A percentile compares a stretch with the other conserved stretches of the same genome.
Conservation (phyloP, 345 rosid genomes). For the Brassica cretica region DNA sequence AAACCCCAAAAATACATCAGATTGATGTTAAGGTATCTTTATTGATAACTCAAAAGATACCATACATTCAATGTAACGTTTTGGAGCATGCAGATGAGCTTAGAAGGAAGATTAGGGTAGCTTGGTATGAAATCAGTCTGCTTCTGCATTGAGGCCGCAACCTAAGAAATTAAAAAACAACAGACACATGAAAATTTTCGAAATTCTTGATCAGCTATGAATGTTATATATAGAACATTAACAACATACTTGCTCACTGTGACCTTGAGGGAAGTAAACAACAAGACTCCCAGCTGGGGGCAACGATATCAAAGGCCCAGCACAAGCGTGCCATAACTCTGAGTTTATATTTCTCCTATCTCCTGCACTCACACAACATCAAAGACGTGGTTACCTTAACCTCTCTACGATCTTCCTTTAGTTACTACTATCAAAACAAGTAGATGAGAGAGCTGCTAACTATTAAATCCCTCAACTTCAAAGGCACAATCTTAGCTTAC, state of each 20-base stretch:
- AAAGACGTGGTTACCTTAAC: constrained; percentile 20
- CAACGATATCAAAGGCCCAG: constrained; percentile 83
- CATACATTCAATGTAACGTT: constrained; percentile 69
- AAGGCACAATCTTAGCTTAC: background rate
- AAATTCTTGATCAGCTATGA: background rate
- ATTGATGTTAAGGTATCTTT: no score
- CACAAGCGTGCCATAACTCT: constrained; percentile 95
- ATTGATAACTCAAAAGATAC: no score
- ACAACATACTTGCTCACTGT: constrained; percentile 79
- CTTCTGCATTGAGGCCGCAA: constrained; percentile 70
- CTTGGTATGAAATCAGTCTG: constrained; percentile 55
- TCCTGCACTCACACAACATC: constrained; percentile 48
- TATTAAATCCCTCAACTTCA: constrained; percentile 12
- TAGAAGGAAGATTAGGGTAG: constrained; percentile 63
- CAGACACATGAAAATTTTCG: background rate
- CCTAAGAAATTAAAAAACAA: constrained; percentile 39
- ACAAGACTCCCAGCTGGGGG: constrained; percentile 87
- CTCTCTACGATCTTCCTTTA: no score
- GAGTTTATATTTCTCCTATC: constrained; percentile 80
- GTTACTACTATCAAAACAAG: constrained; percentile 16
- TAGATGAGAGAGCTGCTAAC: background rate
- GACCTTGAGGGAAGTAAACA: constrained; percentile 94
- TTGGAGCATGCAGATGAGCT: constrained; percentile 75
- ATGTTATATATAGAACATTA: background rate
- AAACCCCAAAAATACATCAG: no score